phyloP scores from a whole-genome alignment of 768 basidiomycete species.

The Pisolithus microcarpus region DNA sequence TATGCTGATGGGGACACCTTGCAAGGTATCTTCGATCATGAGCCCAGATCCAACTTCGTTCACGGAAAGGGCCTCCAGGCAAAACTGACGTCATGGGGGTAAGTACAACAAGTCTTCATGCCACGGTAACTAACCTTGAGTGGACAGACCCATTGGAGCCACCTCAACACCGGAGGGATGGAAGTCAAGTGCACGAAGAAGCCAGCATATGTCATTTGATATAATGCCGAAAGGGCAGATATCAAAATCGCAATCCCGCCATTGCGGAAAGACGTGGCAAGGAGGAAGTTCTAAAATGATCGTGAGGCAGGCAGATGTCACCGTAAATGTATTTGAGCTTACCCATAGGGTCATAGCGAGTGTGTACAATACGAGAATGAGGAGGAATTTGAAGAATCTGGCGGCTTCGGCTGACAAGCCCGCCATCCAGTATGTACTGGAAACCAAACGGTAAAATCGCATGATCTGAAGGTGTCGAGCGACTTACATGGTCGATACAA shows the following conservation, averaged over 20 bases:
- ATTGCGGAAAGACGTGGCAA: slow-evolving; percentile 76
- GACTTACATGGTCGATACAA: slow-evolving; percentile 76
- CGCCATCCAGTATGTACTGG: slow-evolving; percentile 91
- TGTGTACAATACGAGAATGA: slow-evolving; percentile 81
- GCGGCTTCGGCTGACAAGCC: slow-evolving; percentile 72
- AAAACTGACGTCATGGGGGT: slow-evolving; percentile 30
- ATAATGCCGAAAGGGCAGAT: slow-evolving; percentile 66
- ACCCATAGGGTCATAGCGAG: slow-evolving; percentile 84
- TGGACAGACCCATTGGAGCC: slow-evolving; percentile 88
- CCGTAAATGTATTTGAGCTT: slow-evolving; percentile 22
- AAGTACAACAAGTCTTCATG: neutral
- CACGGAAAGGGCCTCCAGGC: slow-evolving; percentile 78
- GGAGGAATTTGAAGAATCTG: slow-evolving; percentile 90
- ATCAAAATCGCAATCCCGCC: slow-evolving; percentile 88
- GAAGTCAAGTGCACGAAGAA: slow-evolving; percentile 84
- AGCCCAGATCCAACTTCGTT: slow-evolving; percentile 91
- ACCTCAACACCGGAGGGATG: slow-evolving; percentile 87
- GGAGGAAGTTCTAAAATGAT: slow-evolving; percentile 72
- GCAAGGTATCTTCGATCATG: slow-evolving; percentile 69
- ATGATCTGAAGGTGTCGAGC: neutral
- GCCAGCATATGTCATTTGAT: slow-evolving; percentile 84
- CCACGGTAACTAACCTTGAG: slow-evolving; percentile 41
- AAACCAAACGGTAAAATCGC: slow-evolving; percentile 1
- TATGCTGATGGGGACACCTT: slow-evolving; percentile 76
- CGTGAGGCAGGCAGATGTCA: neutral